Evolutionary conservation across 2,329 filamentous ascomycete genomes (phyloP), one percentile per base, ranked within the genome.

Genomic region (Penicillium sp.): DNA sequence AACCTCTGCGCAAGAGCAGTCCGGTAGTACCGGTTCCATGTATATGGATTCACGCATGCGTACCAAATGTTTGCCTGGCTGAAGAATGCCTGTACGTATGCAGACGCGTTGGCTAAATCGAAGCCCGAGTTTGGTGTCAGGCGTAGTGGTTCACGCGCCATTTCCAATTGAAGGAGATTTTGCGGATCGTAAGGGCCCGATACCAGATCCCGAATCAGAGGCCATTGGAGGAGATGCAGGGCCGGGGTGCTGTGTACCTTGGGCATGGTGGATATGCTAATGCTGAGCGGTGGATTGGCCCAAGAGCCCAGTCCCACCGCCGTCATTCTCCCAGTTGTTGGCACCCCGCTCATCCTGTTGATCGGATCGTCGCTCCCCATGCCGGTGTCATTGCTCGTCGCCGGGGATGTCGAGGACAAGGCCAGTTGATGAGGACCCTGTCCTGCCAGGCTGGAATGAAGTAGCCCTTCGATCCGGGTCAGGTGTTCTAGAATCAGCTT

Each of bases 21-120:
- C 31, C 88, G 86, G 71, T 93, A 93, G 71, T 92, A 88, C 60
- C 83, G 86, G 43, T 85, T 82, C 90, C 91, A 95, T 1, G 87
- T 90, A 73, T 90, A 90, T 0, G 90, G 90, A 71, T 92, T 93
- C 37, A 95, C 90, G 67, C 90, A 92, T 10, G 91, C 90, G 69
- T 94, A 94, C 89, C 91, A 94, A 3, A 92, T 83, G 65, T 94
- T 94, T 60, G 92, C 91, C 43, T 88, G 83, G 59, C 90, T 87
- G 69, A 94, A 95, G 74, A 91, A 94, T 1, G 90, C 88, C 70
- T 90, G 87, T 42, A 91, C 88, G 72, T 92, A 93, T 4, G 87
- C 83, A 49, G 87, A 84, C 1, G 88, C 90, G 71, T 92, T 91
- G 47, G 88, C 89, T 45, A 93, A 77, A 72, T 92, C 89, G 59